Percentiles rank a stretch among this genome's conserved stretches.
Conservation (phyloP, 164 flowering plant genomes). For the Tetrastigma voinierianum region DNA sequence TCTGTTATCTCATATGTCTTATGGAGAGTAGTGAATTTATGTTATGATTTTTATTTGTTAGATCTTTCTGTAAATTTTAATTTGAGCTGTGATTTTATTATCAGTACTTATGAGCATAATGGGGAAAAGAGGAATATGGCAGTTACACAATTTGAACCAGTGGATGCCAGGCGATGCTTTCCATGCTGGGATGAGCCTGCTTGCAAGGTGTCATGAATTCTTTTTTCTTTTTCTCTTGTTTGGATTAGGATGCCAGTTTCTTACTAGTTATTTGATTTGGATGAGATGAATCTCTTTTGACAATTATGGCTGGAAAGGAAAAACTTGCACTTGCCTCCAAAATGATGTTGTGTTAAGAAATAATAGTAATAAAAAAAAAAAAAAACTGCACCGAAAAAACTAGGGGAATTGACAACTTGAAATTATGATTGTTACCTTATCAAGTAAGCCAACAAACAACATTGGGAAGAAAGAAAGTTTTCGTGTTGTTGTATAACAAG, state of each 20-base stretch:
- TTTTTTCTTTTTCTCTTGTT: neutral
- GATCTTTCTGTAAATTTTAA: neutral
- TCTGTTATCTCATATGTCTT: neutral
- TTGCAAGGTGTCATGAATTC: conserved; percentile 57
- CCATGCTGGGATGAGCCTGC: conserved; percentile 99
- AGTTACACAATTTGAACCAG: conserved; percentile 93
- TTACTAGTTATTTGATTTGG: neutral
- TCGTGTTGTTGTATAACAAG: too few relatives aligned
- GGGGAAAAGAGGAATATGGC: conserved; percentile 98
- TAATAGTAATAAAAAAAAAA: too few relatives aligned
- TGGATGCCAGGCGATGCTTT: conserved; percentile 93
- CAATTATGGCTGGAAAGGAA: too few relatives aligned
- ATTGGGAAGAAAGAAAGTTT: too few relatives aligned
- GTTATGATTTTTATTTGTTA: neutral
- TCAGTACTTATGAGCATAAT: conserved; percentile 69
- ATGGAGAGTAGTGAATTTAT: too few relatives aligned
- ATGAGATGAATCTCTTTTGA: neutral
- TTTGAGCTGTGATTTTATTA: neutral
- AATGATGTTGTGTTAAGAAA: too few relatives aligned
- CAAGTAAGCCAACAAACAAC: too few relatives aligned
- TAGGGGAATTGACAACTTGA: too few relatives aligned
- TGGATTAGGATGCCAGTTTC: neutral
- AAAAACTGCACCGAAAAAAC: too few relatives aligned
- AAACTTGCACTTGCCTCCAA: too few relatives aligned
- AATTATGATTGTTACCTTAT: too few relatives aligned